Evolutionary conservation across 306 rosid species (phyloP).

Genomic region (Begonia loranthoides): DNA sequence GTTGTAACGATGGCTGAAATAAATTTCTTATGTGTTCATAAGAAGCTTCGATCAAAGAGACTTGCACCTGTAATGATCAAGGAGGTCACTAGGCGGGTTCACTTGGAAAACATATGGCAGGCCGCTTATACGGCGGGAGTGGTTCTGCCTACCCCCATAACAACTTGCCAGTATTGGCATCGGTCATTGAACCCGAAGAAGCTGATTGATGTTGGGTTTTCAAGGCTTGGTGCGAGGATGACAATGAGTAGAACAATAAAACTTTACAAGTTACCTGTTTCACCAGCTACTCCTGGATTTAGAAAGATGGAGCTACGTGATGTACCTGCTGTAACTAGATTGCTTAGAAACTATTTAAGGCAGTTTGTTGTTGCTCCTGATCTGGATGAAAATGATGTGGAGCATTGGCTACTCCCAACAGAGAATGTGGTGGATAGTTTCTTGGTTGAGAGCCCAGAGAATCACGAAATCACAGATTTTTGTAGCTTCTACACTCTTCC

Average conservation of each 20-base stretch:
- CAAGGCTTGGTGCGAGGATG: constrained; percentile 96
- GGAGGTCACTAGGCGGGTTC: constrained; percentile 97
- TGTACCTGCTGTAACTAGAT: constrained; percentile 79
- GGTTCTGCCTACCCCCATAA: constrained; percentile 77
- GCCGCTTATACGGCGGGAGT: constrained; percentile 98
- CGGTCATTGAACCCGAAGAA: constrained; percentile 91
- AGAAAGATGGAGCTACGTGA: constrained; percentile 82
- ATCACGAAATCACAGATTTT: constrained; percentile 79
- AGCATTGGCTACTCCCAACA: constrained; percentile 88
- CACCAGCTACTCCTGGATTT: constrained; percentile 73
- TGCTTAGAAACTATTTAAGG: constrained; percentile 60
- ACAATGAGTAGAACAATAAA: constrained; percentile 93
- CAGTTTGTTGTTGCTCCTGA: constrained; percentile 73
- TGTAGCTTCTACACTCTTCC: constrained; percentile 98
- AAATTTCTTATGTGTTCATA: constrained; percentile 83
- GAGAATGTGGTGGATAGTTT: constrained; percentile 76
- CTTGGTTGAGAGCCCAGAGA: constrained; percentile 82
- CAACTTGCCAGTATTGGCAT: constrained; percentile 96
- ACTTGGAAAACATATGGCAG: constrained; percentile 89
- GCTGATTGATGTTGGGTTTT: constrained; percentile 92
- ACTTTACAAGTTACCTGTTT: constrained; percentile 79
- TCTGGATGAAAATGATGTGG: constrained; percentile 79
- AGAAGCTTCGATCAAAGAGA: constrained; percentile 92
- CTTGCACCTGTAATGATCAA: constrained; percentile 98
- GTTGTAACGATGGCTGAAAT: constrained; percentile 89